Percentiles rank a stretch among this genome's conserved stretches.
phyloP scores from a whole-genome alignment of 345 rosid genomes.

The Passiflora organensis region DNA sequence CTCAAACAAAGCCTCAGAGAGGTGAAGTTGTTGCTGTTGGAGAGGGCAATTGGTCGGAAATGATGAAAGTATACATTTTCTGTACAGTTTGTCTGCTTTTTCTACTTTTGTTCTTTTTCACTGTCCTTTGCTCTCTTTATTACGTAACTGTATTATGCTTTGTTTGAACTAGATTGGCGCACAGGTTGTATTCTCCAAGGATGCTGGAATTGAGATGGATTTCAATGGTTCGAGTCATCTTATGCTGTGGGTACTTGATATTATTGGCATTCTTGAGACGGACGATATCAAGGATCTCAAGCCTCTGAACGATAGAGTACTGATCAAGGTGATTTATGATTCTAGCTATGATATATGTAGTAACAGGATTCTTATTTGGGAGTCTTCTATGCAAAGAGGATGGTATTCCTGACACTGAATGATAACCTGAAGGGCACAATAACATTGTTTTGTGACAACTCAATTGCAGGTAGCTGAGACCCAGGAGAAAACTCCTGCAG shows the following conservation, averaged over 20 bases:
- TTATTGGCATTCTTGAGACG: constrained; percentile 90
- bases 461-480: constrained; percentile 73
- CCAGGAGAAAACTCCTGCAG: constrained; percentile 94
- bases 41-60: constrained; percentile 70
- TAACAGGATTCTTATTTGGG: not conserved
- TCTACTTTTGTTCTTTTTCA: not conserved
- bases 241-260: constrained; percentile 84
- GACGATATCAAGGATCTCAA: constrained; percentile 87
- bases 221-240: constrained; percentile 79
- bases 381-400: not conserved
- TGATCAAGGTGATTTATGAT: constrained; percentile 55
- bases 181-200: constrained; percentile 78
- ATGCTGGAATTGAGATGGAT: constrained; percentile 84
- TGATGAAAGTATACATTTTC: constrained; percentile 43
- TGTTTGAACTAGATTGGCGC: constrained; percentile 58
- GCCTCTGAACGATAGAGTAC: constrained; percentile 83
- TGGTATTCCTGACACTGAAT: too few relatives aligned
- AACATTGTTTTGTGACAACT: not conserved
- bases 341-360: not conserved
- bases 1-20: constrained; percentile 80
- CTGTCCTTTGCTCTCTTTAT: not conserved
- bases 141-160: not conserved
- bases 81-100: constrained; percentile 36
- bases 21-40: constrained; percentile 95
- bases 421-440: too few relatives aligned